Percentiles rank a stretch among this genome's conserved stretches.
Conservation (phyloP, 2,329 filamentous ascomycete genomes). For the Aspergillus sp. region DNA sequence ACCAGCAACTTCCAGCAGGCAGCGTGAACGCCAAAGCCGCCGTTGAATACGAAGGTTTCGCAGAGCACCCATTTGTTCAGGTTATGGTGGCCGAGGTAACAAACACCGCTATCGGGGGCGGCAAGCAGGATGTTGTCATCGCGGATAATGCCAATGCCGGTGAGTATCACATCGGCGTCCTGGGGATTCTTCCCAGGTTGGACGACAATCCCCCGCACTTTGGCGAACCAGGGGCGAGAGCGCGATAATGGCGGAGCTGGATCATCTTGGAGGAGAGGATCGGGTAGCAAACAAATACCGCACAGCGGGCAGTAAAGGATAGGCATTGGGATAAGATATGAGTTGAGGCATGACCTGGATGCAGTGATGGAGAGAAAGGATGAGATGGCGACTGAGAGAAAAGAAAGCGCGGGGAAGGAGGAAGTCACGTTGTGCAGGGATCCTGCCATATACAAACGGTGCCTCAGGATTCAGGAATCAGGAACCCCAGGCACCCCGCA, state of each 20-base stretch:
- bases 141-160: conserved; percentile 7
- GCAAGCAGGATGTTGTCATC: neutral
- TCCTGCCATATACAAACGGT: too few relatives aligned
- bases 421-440: neutral
- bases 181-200: neutral
- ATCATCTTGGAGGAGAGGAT: neutral
- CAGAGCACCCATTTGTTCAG: neutral
- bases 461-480: too few relatives aligned
- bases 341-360: neutral
- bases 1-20: conserved; percentile 18
- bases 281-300: neutral
- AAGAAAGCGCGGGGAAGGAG: neutral
- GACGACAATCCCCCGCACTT: conserved; percentile 9
- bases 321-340: neutral
- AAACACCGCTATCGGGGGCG: neutral
- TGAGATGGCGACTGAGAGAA: too few relatives aligned
- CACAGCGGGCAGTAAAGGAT: neutral
- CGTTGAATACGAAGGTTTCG: too few relatives aligned
- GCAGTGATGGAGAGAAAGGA: neutral
- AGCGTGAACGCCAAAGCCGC: conserved; percentile 7
- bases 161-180: neutral
- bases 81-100: neutral
- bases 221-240: conserved; percentile 4
- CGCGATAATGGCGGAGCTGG: neutral
- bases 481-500: too few relatives aligned